Conservation (phyloP, 208 protist species). For the Trichomonas tenax region DNA sequence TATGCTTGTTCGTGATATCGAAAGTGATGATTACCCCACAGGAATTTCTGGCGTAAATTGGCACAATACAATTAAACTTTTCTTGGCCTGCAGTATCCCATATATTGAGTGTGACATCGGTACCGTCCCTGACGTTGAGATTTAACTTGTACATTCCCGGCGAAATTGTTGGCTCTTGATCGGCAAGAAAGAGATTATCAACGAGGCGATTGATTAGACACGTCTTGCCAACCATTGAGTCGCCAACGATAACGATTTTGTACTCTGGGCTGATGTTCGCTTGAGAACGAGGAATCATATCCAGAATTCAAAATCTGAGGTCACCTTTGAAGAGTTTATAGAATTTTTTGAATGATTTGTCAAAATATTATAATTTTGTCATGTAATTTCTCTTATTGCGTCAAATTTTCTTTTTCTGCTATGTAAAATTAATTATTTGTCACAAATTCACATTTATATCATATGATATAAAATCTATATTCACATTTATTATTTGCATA, state of each 20-base stretch:
- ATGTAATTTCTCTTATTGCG: too few species aligned
- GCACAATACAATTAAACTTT: background rate
- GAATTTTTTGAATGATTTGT: too few species aligned
- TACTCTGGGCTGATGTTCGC: background rate
- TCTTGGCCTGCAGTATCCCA: background rate
- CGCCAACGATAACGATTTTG: background rate
- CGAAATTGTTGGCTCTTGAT: background rate
- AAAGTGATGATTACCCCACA: background rate
- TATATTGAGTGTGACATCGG: background rate
- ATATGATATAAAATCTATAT: too few species aligned
- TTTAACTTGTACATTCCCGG: background rate
- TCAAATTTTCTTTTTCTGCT: too few species aligned
- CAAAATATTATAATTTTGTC: too few species aligned
- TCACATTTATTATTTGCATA: too few species aligned
- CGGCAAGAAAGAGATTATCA: background rate
- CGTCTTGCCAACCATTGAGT: background rate
- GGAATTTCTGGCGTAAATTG: background rate
- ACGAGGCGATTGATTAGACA: background rate
- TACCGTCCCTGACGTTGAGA: background rate
- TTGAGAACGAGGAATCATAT: too few species aligned
- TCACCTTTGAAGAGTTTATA: too few species aligned
- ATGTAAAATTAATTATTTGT: too few species aligned
- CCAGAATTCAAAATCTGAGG: too few species aligned
- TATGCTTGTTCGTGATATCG: background rate
- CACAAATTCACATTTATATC: too few species aligned